Conservation (phyloP, 1,284 basidiomycete genomes). For the Peniophora sp. region DNA sequence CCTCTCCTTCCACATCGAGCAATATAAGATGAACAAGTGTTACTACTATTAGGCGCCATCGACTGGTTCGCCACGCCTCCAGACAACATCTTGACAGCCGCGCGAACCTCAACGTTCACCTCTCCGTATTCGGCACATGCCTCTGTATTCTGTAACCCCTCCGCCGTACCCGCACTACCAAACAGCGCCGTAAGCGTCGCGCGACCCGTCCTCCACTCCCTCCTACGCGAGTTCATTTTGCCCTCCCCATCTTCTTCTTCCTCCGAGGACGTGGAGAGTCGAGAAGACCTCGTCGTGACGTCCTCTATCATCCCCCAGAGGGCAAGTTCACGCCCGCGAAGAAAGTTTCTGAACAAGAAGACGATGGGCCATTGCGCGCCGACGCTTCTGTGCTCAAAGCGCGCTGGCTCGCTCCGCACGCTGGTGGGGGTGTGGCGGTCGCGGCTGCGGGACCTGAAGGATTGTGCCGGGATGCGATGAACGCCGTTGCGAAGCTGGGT, state of each 20-base stretch:
- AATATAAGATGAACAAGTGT: too few relatives aligned
- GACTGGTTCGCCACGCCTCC: slow-evolving; percentile 52
- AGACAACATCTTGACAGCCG: slow-evolving; percentile 41
- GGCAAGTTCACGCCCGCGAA: not conserved
- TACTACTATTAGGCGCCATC: slow-evolving; percentile 44
- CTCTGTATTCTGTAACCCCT: slow-evolving; percentile 61
- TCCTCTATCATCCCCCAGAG: not conserved
- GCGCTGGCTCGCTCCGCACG: slow-evolving; percentile 25
- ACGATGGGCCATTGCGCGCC: slow-evolving; percentile 12
- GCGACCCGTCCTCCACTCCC: slow-evolving; percentile 36
- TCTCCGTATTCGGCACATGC: slow-evolving; percentile 67
- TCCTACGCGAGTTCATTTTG: slow-evolving; percentile 36
- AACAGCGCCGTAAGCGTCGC: slow-evolving; percentile 46
- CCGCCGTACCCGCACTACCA: slow-evolving; percentile 51
- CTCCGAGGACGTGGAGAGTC: slow-evolving; percentile 1
- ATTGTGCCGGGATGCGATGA: slow-evolving; percentile 54
- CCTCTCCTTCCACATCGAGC: too few relatives aligned
- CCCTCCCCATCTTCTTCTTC: slow-evolving; percentile 13
- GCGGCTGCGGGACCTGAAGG: slow-evolving; percentile 62
- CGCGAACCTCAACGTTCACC: slow-evolving; percentile 47
- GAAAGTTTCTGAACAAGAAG: slow-evolving; percentile 9
- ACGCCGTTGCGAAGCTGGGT: slow-evolving; percentile 53
- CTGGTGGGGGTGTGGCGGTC: slow-evolving; percentile 51
- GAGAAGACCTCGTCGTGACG: slow-evolving; percentile 5
- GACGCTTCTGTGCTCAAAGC: slow-evolving; percentile 11